Conservation (phyloP, 495 filamentous ascomycete species). For the Podospora pseudopauciseta region DNA sequence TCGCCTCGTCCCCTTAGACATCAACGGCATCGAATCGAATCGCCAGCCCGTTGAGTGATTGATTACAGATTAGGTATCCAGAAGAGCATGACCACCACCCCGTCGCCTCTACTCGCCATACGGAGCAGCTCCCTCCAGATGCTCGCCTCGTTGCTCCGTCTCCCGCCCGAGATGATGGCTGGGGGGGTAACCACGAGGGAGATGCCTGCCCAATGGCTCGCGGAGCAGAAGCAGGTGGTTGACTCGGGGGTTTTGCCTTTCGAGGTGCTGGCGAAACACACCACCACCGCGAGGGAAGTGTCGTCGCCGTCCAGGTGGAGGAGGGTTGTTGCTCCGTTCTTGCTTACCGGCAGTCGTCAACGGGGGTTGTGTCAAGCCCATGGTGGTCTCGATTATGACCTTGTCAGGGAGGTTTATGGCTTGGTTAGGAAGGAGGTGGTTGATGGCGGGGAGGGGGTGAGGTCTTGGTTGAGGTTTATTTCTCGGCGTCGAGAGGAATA, state of each 20-base stretch:
- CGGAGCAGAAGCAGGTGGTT: not conserved
- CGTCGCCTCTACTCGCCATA: not conserved
- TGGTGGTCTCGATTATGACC: not conserved
- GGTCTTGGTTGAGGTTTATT: conserved; percentile 3
- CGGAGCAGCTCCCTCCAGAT: not conserved
- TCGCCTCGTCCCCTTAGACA: too few relatives aligned
- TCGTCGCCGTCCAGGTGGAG: too few relatives aligned
- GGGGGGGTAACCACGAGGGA: not conserved
- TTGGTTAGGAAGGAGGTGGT: not conserved
- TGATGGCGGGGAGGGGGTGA: not conserved
- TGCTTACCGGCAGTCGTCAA: not conserved
- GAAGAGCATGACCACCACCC: too few relatives aligned
- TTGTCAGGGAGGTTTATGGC: conserved; percentile 7
- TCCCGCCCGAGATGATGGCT: not conserved
- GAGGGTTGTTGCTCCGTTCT: not conserved
- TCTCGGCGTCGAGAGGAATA: not conserved
- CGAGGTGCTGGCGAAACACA: not conserved
- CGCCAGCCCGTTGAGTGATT: too few relatives aligned
- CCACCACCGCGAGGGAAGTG: not conserved
- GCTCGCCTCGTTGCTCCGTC: not conserved
- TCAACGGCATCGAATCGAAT: too few relatives aligned
- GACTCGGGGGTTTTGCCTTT: not conserved
- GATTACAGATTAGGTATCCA: too few relatives aligned
- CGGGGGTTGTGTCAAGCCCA: not conserved
- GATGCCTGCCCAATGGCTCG: not conserved